These are phyloP conservation scores for Fusarium irregulare DNA, from an alignment of 2,329 filamentous ascomycete genomes.

Conservation along the genomic window DNA sequence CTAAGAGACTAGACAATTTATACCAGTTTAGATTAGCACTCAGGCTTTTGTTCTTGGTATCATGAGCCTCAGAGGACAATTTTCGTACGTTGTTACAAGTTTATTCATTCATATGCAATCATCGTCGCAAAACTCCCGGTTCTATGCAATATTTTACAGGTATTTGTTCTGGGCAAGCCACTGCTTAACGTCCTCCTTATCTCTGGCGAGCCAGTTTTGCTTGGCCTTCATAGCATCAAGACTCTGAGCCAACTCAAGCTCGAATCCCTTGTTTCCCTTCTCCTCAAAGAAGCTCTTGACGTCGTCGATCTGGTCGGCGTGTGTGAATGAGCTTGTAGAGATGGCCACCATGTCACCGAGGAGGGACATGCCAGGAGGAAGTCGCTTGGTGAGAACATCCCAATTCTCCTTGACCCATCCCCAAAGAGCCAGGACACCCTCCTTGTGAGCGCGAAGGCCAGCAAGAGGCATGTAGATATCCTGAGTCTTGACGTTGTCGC, in stretches of 20 bases:
- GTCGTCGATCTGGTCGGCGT: conserved; percentile 76
- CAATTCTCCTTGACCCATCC: conserved; percentile 88
- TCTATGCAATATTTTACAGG: conserved; percentile 32
- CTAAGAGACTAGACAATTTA: not conserved
- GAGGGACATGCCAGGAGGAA: conserved; percentile 89
- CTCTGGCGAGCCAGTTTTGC: conserved; percentile 64
- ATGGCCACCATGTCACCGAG: conserved; percentile 86
- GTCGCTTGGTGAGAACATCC: conserved; percentile 82
- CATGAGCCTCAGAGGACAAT: not conserved
- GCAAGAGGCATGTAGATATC: conserved; percentile 91
- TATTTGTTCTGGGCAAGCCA: conserved; percentile 60
- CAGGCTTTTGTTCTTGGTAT: not conserved
- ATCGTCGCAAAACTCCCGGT: not conserved
- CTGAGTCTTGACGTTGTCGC: conserved; percentile 89
- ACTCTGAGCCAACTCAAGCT: conserved; percentile 90
- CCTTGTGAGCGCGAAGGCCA: conserved; percentile 79
- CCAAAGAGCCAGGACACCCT: conserved; percentile 85
- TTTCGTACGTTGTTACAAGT: not conserved
- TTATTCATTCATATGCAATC: conserved; percentile 3
- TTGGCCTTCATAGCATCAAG: conserved; percentile 87
- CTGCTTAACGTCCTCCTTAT: conserved; percentile 74
- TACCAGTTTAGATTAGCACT: not conserved
- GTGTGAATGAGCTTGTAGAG: conserved; percentile 83
- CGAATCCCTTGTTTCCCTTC: conserved; percentile 86
- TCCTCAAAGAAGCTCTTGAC: conserved; percentile 84